These are phyloP conservation scores for Ogataea wickerhamii DNA, from an alignment of 805 yeast species.

Conservation along the genomic window DNA sequence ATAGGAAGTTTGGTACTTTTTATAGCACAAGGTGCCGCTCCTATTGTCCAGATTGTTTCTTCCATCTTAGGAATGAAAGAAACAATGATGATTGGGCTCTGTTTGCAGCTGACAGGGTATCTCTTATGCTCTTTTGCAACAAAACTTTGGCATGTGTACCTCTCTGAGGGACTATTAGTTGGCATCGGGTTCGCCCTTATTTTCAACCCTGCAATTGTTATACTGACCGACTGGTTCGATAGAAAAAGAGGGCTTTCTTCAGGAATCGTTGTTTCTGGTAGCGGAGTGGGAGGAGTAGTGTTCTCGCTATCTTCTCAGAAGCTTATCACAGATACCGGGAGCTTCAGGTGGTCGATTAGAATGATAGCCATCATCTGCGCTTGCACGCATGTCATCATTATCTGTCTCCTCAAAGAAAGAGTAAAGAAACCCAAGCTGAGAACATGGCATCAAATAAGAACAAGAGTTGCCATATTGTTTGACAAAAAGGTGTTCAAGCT, in stretches of 20 bases:
- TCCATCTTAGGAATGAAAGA: constrained; percentile 21
- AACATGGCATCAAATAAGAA: constrained; percentile 16
- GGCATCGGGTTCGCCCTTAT: constrained; percentile 51
- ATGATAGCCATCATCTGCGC: constrained; percentile 40
- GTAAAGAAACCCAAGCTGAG: constrained; percentile 17
- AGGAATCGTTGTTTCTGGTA: constrained; percentile 39
- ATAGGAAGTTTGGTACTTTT: constrained; percentile 47
- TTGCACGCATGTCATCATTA: constrained; percentile 35
- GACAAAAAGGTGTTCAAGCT: constrained; percentile 18
- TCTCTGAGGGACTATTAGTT: constrained; percentile 51
- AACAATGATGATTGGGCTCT: constrained; percentile 35
- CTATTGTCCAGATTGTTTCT: constrained; percentile 20
- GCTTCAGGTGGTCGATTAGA: constrained; percentile 43
- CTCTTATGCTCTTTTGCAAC: constrained; percentile 49
- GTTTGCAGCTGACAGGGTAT: constrained; percentile 44
- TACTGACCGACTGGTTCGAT: constrained; percentile 59
- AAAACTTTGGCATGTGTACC: constrained; percentile 45
- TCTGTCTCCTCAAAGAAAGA: constrained; percentile 45
- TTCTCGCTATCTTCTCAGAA: constrained; percentile 35
- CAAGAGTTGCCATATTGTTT: constrained; percentile 19
- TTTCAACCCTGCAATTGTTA: constrained; percentile 45
- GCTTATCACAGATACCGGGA: constrained; percentile 37
- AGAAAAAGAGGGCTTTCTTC: constrained; percentile 42
- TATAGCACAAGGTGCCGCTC: constrained; percentile 25
- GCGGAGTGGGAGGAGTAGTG: constrained; percentile 45